phyloP scores from a whole-genome alignment of 1,284 basidiomycete species.

The Golubevia pallescens region DNA sequence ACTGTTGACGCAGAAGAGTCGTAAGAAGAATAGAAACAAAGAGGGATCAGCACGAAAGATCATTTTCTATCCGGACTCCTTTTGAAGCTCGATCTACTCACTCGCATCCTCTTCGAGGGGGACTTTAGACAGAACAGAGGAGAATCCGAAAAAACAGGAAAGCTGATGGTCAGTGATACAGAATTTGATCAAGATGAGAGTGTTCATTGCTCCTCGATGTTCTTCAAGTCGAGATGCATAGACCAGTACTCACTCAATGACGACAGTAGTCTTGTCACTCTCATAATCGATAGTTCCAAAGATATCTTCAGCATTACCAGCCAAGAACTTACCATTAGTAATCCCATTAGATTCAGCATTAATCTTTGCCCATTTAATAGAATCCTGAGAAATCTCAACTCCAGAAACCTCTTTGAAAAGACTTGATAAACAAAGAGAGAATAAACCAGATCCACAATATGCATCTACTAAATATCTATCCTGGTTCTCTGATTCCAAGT shows the following conservation, averaged over 20 bases:
- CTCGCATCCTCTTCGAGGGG: conserved; percentile 12
- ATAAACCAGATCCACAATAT: conserved; percentile 76
- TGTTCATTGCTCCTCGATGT: too few species aligned
- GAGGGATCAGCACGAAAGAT: neutral
- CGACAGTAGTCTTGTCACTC: conserved; percentile 16
- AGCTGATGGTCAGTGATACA: too few species aligned
- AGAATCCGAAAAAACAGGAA: conserved; percentile 8
- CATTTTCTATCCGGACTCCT: neutral
- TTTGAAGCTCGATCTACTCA: neutral
- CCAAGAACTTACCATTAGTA: conserved; percentile 67
- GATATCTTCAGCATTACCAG: conserved; percentile 70
- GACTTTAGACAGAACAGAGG: conserved; percentile 4
- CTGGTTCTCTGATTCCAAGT: neutral
- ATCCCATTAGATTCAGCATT: conserved; percentile 79
- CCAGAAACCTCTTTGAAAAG: conserved; percentile 82
- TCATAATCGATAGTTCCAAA: conserved; percentile 53
- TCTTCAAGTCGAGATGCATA: neutral
- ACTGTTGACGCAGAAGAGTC: neutral
- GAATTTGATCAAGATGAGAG: neutral
- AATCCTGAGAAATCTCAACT: conserved; percentile 78
- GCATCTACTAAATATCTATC: conserved; percentile 53
- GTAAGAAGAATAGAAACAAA: neutral
- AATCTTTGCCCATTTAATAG: conserved; percentile 78
- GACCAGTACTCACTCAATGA: conserved; percentile 42
- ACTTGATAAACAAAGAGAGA: conserved; percentile 84